Evolutionary conservation across 805 yeast genomes (phyloP).

Genomic region (Alloascoidea hylecoeti): DNA sequence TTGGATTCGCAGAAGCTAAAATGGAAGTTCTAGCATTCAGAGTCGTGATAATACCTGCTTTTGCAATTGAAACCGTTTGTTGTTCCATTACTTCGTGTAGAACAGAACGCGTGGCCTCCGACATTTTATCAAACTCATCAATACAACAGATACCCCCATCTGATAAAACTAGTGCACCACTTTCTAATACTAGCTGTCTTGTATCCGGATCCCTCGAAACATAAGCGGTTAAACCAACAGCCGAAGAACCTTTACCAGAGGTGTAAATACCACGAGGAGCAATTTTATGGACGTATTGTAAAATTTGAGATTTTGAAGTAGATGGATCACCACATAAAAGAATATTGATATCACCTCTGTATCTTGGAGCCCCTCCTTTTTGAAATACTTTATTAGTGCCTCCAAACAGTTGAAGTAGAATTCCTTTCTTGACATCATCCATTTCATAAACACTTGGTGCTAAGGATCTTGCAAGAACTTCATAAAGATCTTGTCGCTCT

Average conservation of each 20-base stretch:
- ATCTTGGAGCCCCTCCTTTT: slow-evolving; percentile 72
- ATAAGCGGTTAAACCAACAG: slow-evolving; percentile 97
- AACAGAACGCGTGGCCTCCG: slow-evolving; percentile 86
- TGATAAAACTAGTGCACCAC: slow-evolving; percentile 91
- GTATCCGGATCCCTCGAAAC: slow-evolving; percentile 91
- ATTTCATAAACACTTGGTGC: slow-evolving; percentile 97
- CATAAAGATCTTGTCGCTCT: slow-evolving; percentile 67
- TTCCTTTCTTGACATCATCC: slow-evolving; percentile 95
- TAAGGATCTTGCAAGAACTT: slow-evolving; percentile 71
- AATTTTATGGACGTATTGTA: slow-evolving; percentile 91
- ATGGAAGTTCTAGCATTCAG: slow-evolving; percentile 93
- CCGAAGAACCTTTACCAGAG: slow-evolving; percentile 97
- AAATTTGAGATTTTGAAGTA: slow-evolving; percentile 87
- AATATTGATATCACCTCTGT: slow-evolving; percentile 91
- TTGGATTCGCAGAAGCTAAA: slow-evolving; percentile 94
- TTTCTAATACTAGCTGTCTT: slow-evolving; percentile 81
- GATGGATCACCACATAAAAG: slow-evolving; percentile 97
- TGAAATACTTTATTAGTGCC: slow-evolving; percentile 83
- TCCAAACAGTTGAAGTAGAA: slow-evolving; percentile 83
- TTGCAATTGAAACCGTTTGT: slow-evolving; percentile 95
- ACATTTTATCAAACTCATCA: slow-evolving; percentile 97
- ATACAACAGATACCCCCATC: slow-evolving; percentile 99
- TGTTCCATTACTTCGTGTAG: slow-evolving; percentile 99
- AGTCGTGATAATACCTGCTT: slow-evolving; percentile 96
- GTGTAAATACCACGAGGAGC: slow-evolving; percentile 98